Evolutionary conservation across 176 grass and related monocot species (phyloP), one percentile per base, ranked within the genome.

Genomic region (Bromus sterilis): DNA sequence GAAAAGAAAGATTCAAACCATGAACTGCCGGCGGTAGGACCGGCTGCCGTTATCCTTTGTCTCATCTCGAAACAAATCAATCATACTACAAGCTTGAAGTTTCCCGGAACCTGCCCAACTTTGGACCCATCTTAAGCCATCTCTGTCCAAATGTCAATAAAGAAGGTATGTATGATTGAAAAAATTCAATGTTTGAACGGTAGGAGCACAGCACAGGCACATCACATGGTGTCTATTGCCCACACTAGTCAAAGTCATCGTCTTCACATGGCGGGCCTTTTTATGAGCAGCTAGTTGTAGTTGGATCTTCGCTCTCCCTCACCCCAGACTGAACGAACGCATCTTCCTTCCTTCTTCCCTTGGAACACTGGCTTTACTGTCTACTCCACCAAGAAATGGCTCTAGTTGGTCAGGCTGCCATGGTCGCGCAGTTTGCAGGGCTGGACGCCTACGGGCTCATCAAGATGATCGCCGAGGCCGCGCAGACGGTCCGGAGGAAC

Each of bases 401-500:
- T 32, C 80, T 93, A 10, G 81, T 87, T 8, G 90, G 86, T 25
- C 68, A 94, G 75, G 80, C 89, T 23, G 75, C 86, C 13, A 91
- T 41, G 20, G 48, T 94, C 32, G 86, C 90, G 20, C 95, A 98
- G 71, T 82, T 98, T n/a, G 81, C 80, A n/a, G 95, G 95, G 3
- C 48, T 98, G 4, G 92, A 98, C 34, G 95, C 92, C 42, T 87
- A 82, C 63, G 81, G 84, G 0, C 78, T 98, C 7, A 91, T 98
- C 78, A 51, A 58, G 24, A 82, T 98, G 78, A 98, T 98, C 62
- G 84, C 84, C 0, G 36, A 87, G 31, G 90, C 92, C 0, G 88
- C 95, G 3, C 26, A 25, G 5, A 91, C 84, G 0, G 95, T 89
- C 31, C 82, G 90, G 16, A 84, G 88, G 76, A 89, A 94, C 84